Evolutionary conservation across 1,284 basidiomycete species (phyloP), one percentile per base, ranked within the genome.

Genomic region (Boletus chippewaensis): DNA sequence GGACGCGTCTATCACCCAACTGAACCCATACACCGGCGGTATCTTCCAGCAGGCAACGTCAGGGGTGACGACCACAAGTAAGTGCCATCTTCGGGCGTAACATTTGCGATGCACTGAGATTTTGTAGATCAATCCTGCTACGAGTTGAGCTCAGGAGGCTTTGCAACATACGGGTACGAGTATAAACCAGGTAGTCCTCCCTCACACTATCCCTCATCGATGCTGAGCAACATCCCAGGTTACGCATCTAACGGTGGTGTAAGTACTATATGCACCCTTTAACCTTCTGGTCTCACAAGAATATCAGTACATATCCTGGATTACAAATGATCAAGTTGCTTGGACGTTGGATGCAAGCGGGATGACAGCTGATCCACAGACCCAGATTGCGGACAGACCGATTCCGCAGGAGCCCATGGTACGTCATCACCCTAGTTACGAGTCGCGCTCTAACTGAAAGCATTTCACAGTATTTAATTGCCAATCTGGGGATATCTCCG

Each of bases 371-470:
- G 86, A 94, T 62, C 45, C 70, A 0, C 54, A 60, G 1, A 83
- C 83, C 13, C 73, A 90, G 55, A 90, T 95, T 47, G 73, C 82
- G 2, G 76, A 79, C 35, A 76, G 95, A 40, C 79, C 84, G 5
- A 76, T 97, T 36, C 80, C 92, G 0, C 81, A 88, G 61, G 93
- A 94, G 66, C 91, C 91, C 2, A 82, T 94, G 86, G 84, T 83
- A 61, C 43, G 72, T 51, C 29, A 35, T 45, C 29, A 10, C 28
- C 36, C 35, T 48, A 9, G 12, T 40, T 46, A 15, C 47, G 13
- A 5, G 31, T n/a, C 47, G 43, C 28, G 22, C 2, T 24, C 18
- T 42, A 8, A 20, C 55, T 57, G 40, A 55, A 39, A 46, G 29
- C 18, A 49, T 10, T 24, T 16, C 36, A 3, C 51, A 84, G 81